Evolutionary conservation across 2,329 filamentous ascomycete species (phyloP).

Genomic region (Cladobotryum protrusum): DNA sequence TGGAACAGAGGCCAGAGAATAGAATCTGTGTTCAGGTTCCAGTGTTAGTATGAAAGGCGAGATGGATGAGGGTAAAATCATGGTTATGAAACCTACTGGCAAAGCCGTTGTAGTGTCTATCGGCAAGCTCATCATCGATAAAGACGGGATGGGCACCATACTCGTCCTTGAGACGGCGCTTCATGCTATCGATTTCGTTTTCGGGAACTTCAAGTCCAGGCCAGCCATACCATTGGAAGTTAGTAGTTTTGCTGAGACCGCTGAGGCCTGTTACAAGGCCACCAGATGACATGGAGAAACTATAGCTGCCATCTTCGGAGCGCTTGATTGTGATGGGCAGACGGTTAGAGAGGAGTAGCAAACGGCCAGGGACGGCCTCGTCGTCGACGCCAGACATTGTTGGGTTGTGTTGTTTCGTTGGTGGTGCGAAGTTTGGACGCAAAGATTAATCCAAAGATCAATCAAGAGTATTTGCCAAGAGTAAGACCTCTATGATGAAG

Average conservation of each 20-base stretch:
- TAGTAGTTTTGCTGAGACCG: conserved; percentile 84
- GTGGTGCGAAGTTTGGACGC: background rate
- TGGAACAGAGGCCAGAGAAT: conserved; percentile 99
- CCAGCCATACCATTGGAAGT: conserved; percentile 99
- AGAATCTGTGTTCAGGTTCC: conserved; percentile 54
- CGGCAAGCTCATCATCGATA: conserved; percentile 86
- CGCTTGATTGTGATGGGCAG: conserved; percentile 96
- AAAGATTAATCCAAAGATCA: no score
- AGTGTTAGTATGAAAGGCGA: background rate
- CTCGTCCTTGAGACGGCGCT: conserved; percentile 73
- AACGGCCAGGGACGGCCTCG: conserved; percentile 38
- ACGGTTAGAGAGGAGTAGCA: conserved; percentile 89
- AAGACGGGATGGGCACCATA: conserved; percentile 90
- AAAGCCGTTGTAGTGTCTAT: conserved; percentile 96
- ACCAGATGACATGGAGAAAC: conserved; percentile 94
- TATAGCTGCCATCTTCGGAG: conserved; percentile 83
- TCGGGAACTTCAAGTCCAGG: conserved; percentile 88
- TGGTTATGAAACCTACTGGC: conserved; percentile 54
- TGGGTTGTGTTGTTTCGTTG: background rate
- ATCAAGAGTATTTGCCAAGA: background rate
- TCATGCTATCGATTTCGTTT: conserved; percentile 68
- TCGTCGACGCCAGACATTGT: conserved; percentile 29
- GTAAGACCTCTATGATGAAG: background rate
- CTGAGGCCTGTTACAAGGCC: conserved; percentile 91
- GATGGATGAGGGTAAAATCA: background rate